Percentiles rank a stretch among this genome's conserved stretches.
Conservation (phyloP, 2,329 filamentous ascomycete species). For the Trichothecium roseum region DNA sequence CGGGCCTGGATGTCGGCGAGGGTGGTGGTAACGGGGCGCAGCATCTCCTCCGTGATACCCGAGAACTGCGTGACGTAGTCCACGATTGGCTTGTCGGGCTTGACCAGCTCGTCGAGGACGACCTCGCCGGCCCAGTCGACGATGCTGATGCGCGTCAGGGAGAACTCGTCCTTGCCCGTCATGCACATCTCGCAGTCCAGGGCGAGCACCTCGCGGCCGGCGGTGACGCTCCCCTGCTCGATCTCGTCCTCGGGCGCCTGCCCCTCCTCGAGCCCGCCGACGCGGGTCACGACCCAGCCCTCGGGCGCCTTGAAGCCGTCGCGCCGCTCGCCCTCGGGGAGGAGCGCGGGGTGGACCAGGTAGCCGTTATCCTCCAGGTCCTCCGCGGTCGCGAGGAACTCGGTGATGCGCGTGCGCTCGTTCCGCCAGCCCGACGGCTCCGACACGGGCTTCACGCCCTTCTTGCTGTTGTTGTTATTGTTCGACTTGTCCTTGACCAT, state of each 20-base stretch:
- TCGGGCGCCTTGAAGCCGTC: constrained; percentile 43
- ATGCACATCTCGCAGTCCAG: constrained; percentile 98
- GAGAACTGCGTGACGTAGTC: constrained; percentile 91
- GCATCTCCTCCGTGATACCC: constrained; percentile 80
- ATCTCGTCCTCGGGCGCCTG: constrained; percentile 59
- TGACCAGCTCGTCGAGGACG: constrained; percentile 83
- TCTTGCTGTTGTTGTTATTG: constrained; percentile 25
- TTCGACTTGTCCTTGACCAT: constrained; percentile 55
- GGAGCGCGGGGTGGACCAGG: constrained; percentile 68
- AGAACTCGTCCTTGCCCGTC: constrained; percentile 67
- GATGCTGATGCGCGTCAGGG: constrained; percentile 81
- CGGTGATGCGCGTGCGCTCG: constrained; percentile 69
- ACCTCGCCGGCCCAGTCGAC: constrained; percentile 76
- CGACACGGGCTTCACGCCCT: constrained; percentile 48
- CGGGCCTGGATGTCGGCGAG: constrained; percentile 72
- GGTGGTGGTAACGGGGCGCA: constrained; percentile 74
- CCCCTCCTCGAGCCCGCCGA: constrained; percentile 57
- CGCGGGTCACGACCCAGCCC: constrained; percentile 76
- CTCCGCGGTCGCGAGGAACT: constrained; percentile 61
- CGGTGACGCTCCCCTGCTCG: constrained; percentile 72
- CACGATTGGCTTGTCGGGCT: constrained; percentile 75
- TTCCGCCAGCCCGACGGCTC: constrained; percentile 61
- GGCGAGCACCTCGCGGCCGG: constrained; percentile 66
- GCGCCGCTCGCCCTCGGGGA: constrained; percentile 45
- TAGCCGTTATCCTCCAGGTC: constrained; percentile 80